Percentiles rank a stretch among this genome's conserved stretches.
These are phyloP conservation scores for Populus hybrid DNA, from an alignment of 441 rosid species.

Conservation along the genomic window DNA sequence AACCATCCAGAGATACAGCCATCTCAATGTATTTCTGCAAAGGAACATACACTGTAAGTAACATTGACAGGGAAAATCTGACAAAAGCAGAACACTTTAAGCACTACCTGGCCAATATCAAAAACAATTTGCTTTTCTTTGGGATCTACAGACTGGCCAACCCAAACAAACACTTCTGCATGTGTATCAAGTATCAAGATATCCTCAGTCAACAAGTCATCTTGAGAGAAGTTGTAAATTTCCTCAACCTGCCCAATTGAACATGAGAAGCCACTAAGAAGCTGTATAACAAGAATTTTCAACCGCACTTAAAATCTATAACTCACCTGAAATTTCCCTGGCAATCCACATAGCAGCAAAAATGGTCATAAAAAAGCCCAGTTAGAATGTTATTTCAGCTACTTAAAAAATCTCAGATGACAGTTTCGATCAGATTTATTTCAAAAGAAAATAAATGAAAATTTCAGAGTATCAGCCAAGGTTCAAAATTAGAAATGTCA, in stretches of 20 bases:
- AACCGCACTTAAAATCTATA: conserved; percentile 19
- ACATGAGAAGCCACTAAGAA: conserved; percentile 20
- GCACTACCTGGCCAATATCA: conserved; percentile 85
- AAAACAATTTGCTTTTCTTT: conserved; percentile 91
- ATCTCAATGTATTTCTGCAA: conserved; percentile 75
- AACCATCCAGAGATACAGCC: conserved; percentile 79
- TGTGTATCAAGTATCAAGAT: conserved; percentile 85
- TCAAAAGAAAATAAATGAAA: background rate
- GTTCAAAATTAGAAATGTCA: conserved; percentile 24
- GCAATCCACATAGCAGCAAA: conserved; percentile 40
- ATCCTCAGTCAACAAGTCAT: conserved; percentile 95
- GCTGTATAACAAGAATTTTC: conserved; percentile 8
- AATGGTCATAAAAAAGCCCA: conserved; percentile 31
- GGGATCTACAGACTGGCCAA: conserved; percentile 81
- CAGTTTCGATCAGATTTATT: background rate
- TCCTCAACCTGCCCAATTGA: conserved; percentile 71
- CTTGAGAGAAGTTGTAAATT: conserved; percentile 87
- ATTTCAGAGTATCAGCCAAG: background rate
- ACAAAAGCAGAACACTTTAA: conserved; percentile 6
- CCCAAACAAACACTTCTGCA: conserved; percentile 98
- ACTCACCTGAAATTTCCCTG: conserved; percentile 98
- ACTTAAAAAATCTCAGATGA: conserved; percentile 14
- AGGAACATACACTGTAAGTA: conserved; percentile 27
- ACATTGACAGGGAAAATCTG: background rate
- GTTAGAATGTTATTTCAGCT: conserved; percentile 43